Evolutionary conservation across 306 rosid genomes (phyloP).

Genomic region (Cicer yamashitae): DNA sequence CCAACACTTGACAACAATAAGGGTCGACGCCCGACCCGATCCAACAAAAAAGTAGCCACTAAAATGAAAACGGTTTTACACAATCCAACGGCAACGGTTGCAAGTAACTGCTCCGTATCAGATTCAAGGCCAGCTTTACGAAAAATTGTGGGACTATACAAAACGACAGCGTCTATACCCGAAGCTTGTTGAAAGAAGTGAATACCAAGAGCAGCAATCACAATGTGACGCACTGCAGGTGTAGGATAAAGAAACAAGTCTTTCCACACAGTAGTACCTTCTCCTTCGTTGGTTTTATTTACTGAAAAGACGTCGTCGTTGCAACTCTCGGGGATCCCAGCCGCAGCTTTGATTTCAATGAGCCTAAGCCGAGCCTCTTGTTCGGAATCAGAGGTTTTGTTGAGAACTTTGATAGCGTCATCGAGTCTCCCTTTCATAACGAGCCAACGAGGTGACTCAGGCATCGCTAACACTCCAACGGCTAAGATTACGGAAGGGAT

Average conservation of each 20-base stretch:
- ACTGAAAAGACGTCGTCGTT: conserved; percentile 62
- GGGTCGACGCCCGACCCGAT: conserved; percentile 79
- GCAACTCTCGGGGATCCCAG: conserved; percentile 66
- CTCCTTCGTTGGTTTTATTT: conserved; percentile 39
- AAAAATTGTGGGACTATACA: conserved; percentile 78
- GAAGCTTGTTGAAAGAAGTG: conserved; percentile 88
- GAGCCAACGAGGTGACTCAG: conserved; percentile 93
- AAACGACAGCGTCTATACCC: conserved; percentile 82
- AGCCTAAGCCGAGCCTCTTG: conserved; percentile 69
- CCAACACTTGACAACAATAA: conserved; percentile 64
- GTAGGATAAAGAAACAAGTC: conserved; percentile 70
- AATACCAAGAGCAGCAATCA: conserved; percentile 69
- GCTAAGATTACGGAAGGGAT: conserved; percentile 65
- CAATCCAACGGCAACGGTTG: conserved; percentile 83
- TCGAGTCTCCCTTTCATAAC: conserved; percentile 78
- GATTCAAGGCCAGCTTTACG: conserved; percentile 66
- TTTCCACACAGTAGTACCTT: conserved; percentile 63
- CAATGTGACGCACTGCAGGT: conserved; percentile 72
- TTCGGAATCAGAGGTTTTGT: conserved; percentile 64
- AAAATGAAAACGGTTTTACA: conserved; percentile 68
- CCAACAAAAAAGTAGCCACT: conserved; percentile 74
- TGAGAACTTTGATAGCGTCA: conserved; percentile 65
- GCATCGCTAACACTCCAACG: conserved; percentile 71
- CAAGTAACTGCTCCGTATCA: conserved; percentile 51
- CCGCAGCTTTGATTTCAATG: conserved; percentile 75